A percentile compares a stretch with the other conserved stretches of the same genome.
Conservation (phyloP, 129 eudicot genomes). For the Artemisia tridentata region DNA sequence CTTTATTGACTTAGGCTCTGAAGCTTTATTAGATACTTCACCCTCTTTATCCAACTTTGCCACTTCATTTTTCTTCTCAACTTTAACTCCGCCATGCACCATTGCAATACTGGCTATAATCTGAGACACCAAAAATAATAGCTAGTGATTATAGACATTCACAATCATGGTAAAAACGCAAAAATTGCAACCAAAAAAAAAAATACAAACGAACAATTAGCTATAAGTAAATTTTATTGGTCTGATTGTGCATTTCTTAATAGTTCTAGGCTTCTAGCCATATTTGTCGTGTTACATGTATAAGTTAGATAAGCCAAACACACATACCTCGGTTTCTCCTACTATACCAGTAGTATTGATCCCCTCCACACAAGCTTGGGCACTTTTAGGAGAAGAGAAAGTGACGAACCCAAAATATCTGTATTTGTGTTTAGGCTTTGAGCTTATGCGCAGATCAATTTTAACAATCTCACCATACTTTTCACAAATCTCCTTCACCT, state of each 20-base stretch:
- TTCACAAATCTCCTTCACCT: conserved; percentile 32
- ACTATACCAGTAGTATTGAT: conserved; percentile 31
- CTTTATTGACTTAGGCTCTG: conserved; percentile 22
- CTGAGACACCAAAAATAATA: conserved; percentile 23
- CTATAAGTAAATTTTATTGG: too few species aligned
- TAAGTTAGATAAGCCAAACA: not conserved
- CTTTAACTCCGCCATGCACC: conserved; percentile 36
- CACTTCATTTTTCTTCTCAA: conserved; percentile 26
- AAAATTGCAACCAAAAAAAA: too few species aligned
- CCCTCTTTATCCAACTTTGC: conserved; percentile 1
- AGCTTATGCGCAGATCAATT: conserved; percentile 21
- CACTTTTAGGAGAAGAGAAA: conserved; percentile 42
- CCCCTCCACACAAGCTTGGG: conserved; percentile 49
- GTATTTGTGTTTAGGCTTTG: conserved; percentile 25
- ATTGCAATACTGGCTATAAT: conserved; percentile 40
- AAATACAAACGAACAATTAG: too few species aligned
- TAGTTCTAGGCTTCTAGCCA: too few species aligned
- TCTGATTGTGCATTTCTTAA: too few species aligned
- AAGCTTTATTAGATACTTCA: conserved; percentile 18
- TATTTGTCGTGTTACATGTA: too few species aligned
- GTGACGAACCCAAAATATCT: conserved; percentile 39
- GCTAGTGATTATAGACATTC: not conserved
- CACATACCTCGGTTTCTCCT: conserved; percentile 37
- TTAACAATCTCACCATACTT: conserved; percentile 43
- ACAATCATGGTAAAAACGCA: too few species aligned